phyloP scores from a whole-genome alignment of 1,139 yeast genomes.

The Hemisphaericaspora subhashii region DNA sequence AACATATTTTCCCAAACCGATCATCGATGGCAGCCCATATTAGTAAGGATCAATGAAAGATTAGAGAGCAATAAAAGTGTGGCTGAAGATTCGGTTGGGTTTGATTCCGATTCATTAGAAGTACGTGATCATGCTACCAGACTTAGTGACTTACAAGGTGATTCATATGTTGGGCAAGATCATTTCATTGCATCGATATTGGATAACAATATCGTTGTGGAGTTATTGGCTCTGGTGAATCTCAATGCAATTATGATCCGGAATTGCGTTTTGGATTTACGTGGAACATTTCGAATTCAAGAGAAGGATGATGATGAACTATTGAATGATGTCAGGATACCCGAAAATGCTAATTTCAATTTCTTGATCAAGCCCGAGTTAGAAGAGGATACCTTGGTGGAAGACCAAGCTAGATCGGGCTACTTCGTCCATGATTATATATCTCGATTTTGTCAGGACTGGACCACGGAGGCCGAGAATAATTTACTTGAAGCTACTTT shows the following conservation, averaged over 20 bases:
- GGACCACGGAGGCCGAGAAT: not conserved
- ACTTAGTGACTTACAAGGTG: not conserved
- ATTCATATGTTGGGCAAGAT: constrained; percentile 1
- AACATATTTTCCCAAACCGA: not conserved
- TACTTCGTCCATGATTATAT: not conserved
- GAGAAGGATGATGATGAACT: not conserved
- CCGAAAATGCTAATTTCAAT: not conserved
- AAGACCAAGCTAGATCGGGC: not conserved
- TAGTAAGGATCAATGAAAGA: not conserved
- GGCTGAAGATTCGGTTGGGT: not conserved
- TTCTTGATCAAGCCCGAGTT: not conserved
- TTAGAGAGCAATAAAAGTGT: not conserved
- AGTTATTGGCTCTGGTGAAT: not conserved
- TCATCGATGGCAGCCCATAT: not conserved
- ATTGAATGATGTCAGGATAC: not conserved
- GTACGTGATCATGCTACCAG: not conserved
- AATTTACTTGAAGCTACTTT: not conserved
- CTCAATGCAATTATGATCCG: not conserved
- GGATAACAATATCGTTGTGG: not conserved
- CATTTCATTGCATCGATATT: constrained; percentile 1
- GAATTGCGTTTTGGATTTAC: not conserved
- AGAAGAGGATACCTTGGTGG: not conserved
- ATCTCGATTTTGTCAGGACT: not conserved
- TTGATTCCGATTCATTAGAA: not conserved
- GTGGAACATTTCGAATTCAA: not conserved